A percentile compares a stretch with the other conserved stretches of the same genome.
Conservation (phyloP, 306 rosid species). For the Citrullus colocynthis region DNA sequence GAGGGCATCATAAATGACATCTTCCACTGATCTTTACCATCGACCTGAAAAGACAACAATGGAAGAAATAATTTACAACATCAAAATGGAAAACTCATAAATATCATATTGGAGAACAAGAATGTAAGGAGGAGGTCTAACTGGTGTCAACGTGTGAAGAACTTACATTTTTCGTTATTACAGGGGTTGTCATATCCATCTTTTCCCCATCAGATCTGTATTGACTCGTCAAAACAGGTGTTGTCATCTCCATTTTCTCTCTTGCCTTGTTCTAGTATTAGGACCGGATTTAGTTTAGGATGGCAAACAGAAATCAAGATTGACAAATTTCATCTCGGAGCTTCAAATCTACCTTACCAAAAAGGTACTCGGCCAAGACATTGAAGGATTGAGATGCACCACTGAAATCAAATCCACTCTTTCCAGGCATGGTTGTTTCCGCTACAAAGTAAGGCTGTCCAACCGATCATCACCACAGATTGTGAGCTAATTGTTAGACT, state of each 20-base stretch:
- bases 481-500: background rate
- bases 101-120: background rate
- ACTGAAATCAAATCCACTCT: slow-evolving; percentile 60
- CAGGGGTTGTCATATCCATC: slow-evolving; percentile 96
- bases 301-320: slow-evolving; percentile 7
- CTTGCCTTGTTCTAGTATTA: slow-evolving; percentile 46
- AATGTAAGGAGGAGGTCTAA: background rate
- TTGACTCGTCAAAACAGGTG: slow-evolving; percentile 73
- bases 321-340: background rate
- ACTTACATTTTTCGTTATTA: slow-evolving; percentile 60
- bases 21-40: slow-evolving; percentile 61
- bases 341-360: slow-evolving; percentile 69
- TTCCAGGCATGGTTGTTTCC: slow-evolving; percentile 87
- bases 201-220: slow-evolving; percentile 51
- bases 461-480: slow-evolving; percentile 10
- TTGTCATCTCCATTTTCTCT: slow-evolving; percentile 93
- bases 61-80: background rate
- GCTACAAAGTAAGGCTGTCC: slow-evolving; percentile 80
- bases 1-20: slow-evolving; percentile 95
- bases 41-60: slow-evolving; percentile 26
- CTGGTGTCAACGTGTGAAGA: slow-evolving; percentile 9
- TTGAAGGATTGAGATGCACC: slow-evolving; percentile 79
- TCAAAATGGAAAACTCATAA: background rate
- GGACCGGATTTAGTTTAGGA: slow-evolving; percentile 2
- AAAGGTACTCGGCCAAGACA: slow-evolving; percentile 78